These are phyloP conservation scores for Claviceps arundinis DNA, from an alignment of 2,329 filamentous ascomycete genomes.

Conservation along the genomic window DNA sequence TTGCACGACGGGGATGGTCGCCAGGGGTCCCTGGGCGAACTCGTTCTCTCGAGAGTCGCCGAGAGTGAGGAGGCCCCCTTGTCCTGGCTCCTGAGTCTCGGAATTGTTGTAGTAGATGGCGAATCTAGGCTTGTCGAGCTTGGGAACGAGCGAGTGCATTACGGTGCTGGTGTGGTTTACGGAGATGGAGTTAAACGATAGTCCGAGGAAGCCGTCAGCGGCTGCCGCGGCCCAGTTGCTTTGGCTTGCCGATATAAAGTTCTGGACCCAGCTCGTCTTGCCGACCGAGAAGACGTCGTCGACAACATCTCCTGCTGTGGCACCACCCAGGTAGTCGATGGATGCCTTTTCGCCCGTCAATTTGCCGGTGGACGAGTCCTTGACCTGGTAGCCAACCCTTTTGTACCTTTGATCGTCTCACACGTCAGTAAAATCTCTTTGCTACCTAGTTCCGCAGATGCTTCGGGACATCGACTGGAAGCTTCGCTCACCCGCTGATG, in stretches of 20 bases:
- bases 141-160: slow-evolving; percentile 19
- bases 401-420: slow-evolving; percentile 9
- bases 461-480: not conserved
- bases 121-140: slow-evolving; percentile 19
- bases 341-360: slow-evolving; percentile 10
- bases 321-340: slow-evolving; percentile 20
- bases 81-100: slow-evolving; percentile 3
- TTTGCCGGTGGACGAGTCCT: slow-evolving; percentile 13
- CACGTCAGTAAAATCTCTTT: not conserved
- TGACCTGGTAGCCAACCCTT: slow-evolving; percentile 15
- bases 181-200: slow-evolving; percentile 19
- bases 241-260: slow-evolving; percentile 18
- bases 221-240: slow-evolving; percentile 16
- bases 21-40: slow-evolving; percentile 14
- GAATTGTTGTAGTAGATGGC: slow-evolving; percentile 17
- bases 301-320: slow-evolving; percentile 13
- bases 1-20: slow-evolving; percentile 8
- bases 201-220: slow-evolving; percentile 22
- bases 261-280: slow-evolving; percentile 13
- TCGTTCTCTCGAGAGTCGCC: slow-evolving; percentile 19
- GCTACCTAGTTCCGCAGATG: not conserved
- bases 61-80: slow-evolving; percentile 17
- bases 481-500: slow-evolving; percentile 9
- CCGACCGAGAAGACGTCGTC: slow-evolving; percentile 14
- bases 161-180: slow-evolving; percentile 17